phyloP scores from a whole-genome alignment of 106 monocot species.

The Apostasia ramifera region DNA sequence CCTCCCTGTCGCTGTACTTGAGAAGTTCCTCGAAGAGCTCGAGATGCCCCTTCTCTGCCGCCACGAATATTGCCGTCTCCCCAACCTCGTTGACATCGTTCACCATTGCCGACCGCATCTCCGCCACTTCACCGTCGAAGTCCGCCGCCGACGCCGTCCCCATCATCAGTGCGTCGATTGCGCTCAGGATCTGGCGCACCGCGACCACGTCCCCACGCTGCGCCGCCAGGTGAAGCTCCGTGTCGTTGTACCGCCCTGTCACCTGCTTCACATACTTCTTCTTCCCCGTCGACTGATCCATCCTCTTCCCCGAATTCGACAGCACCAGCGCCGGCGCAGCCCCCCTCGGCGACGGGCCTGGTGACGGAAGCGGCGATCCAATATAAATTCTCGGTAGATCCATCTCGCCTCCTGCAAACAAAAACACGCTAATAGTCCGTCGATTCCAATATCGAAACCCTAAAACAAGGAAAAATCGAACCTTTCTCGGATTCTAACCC shows the following conservation, averaged over 20 bases:
- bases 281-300: constrained; percentile 15
- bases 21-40: constrained; percentile 21
- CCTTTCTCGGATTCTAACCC: background rate
- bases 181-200: constrained; percentile 14
- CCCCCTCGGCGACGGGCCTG: constrained; percentile 7
- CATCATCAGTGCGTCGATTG: constrained; percentile 18
- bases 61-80: constrained; percentile 23
- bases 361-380: constrained; percentile 8
- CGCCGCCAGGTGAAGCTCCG: constrained; percentile 33
- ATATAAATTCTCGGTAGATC: background rate
- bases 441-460: background rate
- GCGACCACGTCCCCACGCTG: constrained; percentile 22
- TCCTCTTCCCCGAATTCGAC: constrained; percentile 25
- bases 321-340: constrained; percentile 23
- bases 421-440: background rate
- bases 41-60: constrained; percentile 21
- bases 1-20: constrained; percentile 20
- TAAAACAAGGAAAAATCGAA: background rate
- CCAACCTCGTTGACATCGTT: constrained; percentile 24
- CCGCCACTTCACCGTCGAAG: constrained; percentile 20
- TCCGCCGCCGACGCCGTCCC: constrained; percentile 10
- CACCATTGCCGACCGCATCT: constrained; percentile 15
- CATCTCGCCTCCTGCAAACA: background rate
- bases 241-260: constrained; percentile 29
- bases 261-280: constrained; percentile 39